Evolutionary conservation across 116 monocot species (phyloP), one percentile per base, ranked within the genome.

Genomic region (Trichopus zeylanicus): DNA sequence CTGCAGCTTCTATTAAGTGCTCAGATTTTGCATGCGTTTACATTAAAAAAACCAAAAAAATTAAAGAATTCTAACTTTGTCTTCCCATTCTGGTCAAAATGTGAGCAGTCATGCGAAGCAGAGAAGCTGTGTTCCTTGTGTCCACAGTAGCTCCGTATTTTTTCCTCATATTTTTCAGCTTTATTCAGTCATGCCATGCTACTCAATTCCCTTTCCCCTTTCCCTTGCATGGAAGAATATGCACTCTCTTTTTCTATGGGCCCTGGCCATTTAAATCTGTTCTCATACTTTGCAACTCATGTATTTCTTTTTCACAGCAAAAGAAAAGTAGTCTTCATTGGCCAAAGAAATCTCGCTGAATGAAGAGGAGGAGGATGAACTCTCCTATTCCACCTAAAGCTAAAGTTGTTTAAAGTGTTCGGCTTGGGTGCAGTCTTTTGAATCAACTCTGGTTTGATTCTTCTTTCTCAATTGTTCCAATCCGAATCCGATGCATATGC

Each of bases 281-380:
- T n/a, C n/a, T n/a, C n/a, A n/a, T n/a, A n/a, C n/a, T n/a, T n/a
- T n/a, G 42, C 18, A n/a, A 42, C n/a, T 13, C 13, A 16, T 42
- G n/a, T 42, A 42, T n/a, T 42, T n/a, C n/a, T n/a, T 42, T n/a
- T 51, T 51, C 22, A 22, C 51, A 51, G 24, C 23, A 10, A 5
- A 51, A n/a, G n/a, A n/a, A 51, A 51, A 24, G 51, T 51, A 51
- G 51, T 51, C 21, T 20, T 51, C 51, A 51, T 51, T 51, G 51
- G 7, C 20, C 6, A 51, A 51, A 51, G 20, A 22, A 51, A 51
- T 51, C 51, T 51, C n/a, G n/a, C 51, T 22, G 51, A 4, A 51
- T 51, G 24, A 24, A 51, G 6, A 46, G 16, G n/a, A n/a, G n/a
- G n/a, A 16, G 15, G 46, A 46, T 2, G 16, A 16, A 16, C 15